Evolutionary conservation across 495 filamentous ascomycete species (phyloP), one percentile per base, ranked within the genome.

Genomic region (Hapsidospora chrysogenum): DNA sequence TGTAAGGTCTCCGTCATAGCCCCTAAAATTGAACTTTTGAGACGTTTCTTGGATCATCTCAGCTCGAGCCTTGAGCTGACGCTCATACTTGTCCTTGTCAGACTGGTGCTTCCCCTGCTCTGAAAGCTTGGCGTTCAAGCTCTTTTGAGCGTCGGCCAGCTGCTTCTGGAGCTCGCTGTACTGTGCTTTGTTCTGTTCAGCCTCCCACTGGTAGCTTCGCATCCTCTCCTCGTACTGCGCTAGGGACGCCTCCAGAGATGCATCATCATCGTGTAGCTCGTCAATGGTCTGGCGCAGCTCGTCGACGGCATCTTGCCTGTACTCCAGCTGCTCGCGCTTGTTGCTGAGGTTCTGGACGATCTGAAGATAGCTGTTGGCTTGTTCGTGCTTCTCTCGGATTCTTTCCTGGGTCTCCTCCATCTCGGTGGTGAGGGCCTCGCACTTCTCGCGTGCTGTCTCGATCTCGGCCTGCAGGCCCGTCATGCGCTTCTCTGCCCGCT

Each of bases 71-170:
- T 68, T 59, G 4, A 93, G 46, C 33, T 92, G 79, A 9, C 74
- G 72, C 48, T 94, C 84, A 45, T 87, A 85, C 41, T 78, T 79
- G 46, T 77, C 75, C 52, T 85, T 82, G 50, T 94, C 74, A 6
- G 86, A 85, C 52, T 89, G 74, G 46, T 75, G 74, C 47, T 76
- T 83, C 19, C 89, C 89, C 44, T 74, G 66, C 50, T 95, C 89
- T 10, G 76, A 72, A 30, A 84, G 74, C 53, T 93, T 95, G 26
- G 59, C 53, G 3, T 73, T 74, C 17, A 86, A 57, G 7, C 61
- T 48, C 16, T 61, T 53, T 6, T 79, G 73, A 25, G 56, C 52
- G 1, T 54, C 47, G 30, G 79, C 70, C 3, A 87, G 70, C 16
- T 70, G 67, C 11, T 62, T 53, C 33, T 72, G 69, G 11, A 92